Percentiles rank a stretch among this genome's conserved stretches.
Conservation (phyloP, 192 early-diverging fungal genomes). For the Coemansia sp. region DNA sequence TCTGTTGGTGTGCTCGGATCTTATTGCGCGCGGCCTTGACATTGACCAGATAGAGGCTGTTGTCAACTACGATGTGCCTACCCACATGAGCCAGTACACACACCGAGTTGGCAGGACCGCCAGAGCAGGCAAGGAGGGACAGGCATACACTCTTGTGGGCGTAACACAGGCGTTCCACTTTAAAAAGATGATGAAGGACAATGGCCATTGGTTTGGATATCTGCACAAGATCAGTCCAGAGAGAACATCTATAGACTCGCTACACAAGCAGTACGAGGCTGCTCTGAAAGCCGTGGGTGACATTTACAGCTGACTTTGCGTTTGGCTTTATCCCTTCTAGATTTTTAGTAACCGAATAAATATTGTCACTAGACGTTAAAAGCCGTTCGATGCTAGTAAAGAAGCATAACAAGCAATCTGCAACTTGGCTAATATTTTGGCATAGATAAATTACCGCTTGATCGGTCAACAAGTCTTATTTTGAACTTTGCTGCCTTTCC, state of each 20-base stretch:
- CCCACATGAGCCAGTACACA: conserved; percentile 83
- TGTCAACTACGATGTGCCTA: conserved; percentile 86
- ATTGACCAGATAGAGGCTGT: conserved; percentile 76
- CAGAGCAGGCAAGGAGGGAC: conserved; percentile 82
- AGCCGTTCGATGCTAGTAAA: too few species aligned
- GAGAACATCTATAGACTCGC: conserved; percentile 35
- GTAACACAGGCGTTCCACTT: conserved; percentile 69
- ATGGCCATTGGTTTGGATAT: conserved; percentile 60
- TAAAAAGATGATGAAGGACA: conserved; percentile 68
- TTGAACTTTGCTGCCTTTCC: too few species aligned
- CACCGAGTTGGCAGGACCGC: conserved; percentile 93
- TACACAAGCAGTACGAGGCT: conserved; percentile 34
- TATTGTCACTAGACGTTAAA: neutral
- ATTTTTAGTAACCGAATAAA: too few species aligned
- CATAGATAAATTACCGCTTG: too few species aligned
- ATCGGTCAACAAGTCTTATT: too few species aligned
- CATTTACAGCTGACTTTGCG: conserved; percentile 15
- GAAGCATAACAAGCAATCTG: too few species aligned
- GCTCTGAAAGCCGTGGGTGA: conserved; percentile 29
- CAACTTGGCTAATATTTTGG: too few species aligned
- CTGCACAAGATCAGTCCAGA: conserved; percentile 59
- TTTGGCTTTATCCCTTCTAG: neutral
- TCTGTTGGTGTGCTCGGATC: conserved; percentile 81
- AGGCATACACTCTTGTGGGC: conserved; percentile 74
- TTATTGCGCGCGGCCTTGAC: conserved; percentile 90